Conservation (phyloP, 208 protist species). For the Angomonas ambiguus region DNA sequence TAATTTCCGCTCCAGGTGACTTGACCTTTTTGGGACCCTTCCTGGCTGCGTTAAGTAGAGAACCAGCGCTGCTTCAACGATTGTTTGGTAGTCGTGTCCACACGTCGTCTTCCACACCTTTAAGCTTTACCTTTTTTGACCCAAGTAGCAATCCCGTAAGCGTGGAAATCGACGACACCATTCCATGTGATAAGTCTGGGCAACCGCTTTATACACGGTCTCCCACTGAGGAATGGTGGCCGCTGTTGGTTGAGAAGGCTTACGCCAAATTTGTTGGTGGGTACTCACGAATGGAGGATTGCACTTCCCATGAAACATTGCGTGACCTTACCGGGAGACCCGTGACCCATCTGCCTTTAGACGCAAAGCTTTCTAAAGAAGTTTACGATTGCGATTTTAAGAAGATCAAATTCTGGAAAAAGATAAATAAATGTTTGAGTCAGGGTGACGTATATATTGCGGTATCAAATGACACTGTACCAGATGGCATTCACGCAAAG, state of each 20-base stretch:
- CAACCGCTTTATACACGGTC: slow-evolving; percentile 60
- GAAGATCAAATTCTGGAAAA: slow-evolving; percentile 57
- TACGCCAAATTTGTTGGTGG: slow-evolving; percentile 90
- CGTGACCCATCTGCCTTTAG: slow-evolving; percentile 67
- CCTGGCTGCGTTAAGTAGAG: slow-evolving; percentile 50
- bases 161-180: slow-evolving; percentile 76
- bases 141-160: slow-evolving; percentile 69
- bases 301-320: slow-evolving; percentile 76
- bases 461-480: slow-evolving; percentile 40
- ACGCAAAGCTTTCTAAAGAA: slow-evolving; percentile 54
- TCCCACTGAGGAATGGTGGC: slow-evolving; percentile 53
- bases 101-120: slow-evolving; percentile 46
- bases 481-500: slow-evolving; percentile 66
- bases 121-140: slow-evolving; percentile 77
- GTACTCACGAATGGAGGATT: slow-evolving; percentile 70
- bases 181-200: slow-evolving; percentile 38
- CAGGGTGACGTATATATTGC: slow-evolving; percentile 70
- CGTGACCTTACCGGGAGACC: slow-evolving; percentile 82
- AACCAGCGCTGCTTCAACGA: slow-evolving; percentile 59
- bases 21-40: slow-evolving; percentile 69
- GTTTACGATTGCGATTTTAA: slow-evolving; percentile 57
- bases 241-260: slow-evolving; percentile 88
- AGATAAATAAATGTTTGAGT: slow-evolving; percentile 38
- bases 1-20: slow-evolving; percentile 43
- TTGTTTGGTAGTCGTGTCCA: slow-evolving; percentile 50